A percentile compares a stretch with the other conserved stretches of the same genome.
These are phyloP conservation scores for Ophiostoma australiae DNA, from an alignment of 2,329 filamentous ascomycete genomes.

Conservation along the genomic window DNA sequence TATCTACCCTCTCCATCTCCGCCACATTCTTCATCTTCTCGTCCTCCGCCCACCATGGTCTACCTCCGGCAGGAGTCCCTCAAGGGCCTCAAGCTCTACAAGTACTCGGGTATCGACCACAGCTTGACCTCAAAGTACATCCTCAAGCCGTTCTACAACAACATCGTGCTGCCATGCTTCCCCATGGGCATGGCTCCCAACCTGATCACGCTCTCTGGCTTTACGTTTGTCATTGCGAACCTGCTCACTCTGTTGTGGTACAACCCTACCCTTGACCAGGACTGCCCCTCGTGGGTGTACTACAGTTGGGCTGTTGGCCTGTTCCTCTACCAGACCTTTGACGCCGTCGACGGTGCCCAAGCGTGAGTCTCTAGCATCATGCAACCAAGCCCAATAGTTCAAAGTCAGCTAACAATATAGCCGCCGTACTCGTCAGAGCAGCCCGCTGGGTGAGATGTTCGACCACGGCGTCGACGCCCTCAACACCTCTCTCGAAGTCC, in stretches of 20 bases:
- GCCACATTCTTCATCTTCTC: neutral
- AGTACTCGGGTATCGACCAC: conserved; percentile 88
- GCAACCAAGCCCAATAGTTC: neutral
- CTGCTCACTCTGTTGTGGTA: conserved; percentile 92
- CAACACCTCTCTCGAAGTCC: conserved; percentile 89
- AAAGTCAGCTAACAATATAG: conserved; percentile 38
- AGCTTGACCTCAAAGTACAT: conserved; percentile 88
- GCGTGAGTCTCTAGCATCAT: conserved; percentile 55
- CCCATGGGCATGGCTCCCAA: conserved; percentile 91
- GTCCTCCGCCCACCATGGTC: conserved; percentile 56
- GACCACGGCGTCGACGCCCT: conserved; percentile 96
- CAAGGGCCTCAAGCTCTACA: conserved; percentile 85
- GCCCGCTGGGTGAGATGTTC: conserved; percentile 91
- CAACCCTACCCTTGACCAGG: conserved; percentile 85
- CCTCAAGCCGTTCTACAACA: conserved; percentile 94
- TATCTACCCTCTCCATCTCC: neutral
- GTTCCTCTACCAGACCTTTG: conserved; percentile 97
- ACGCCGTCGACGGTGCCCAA: conserved; percentile 91
- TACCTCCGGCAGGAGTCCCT: conserved; percentile 93
- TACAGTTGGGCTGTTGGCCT: conserved; percentile 82
- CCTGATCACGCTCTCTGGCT: conserved; percentile 84
- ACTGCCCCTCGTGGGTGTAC: conserved; percentile 95
- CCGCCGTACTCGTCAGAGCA: conserved; percentile 83
- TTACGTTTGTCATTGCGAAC: conserved; percentile 84
- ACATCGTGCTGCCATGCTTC: conserved; percentile 89